Evolutionary conservation across 2,329 filamentous ascomycete species (phyloP).

Genomic region (Aspergillus sp.): DNA sequence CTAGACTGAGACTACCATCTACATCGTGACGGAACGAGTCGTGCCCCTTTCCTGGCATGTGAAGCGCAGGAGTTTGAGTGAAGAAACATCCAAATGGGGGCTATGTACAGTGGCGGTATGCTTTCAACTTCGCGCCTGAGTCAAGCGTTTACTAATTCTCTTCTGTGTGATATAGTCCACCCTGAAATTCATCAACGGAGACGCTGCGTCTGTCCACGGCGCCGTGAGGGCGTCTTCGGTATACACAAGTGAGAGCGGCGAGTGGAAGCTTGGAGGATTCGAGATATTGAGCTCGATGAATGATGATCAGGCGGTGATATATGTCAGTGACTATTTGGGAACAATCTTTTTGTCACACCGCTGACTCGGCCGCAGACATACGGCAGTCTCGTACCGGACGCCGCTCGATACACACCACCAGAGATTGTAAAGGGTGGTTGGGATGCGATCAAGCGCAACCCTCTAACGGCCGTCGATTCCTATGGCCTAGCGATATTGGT

Average conservation of each 20-base stretch:
- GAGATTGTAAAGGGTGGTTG: constrained; percentile 86
- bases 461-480: constrained; percentile 78
- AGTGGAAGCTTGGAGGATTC: constrained; percentile 96
- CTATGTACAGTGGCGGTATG: constrained; percentile 78
- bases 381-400: constrained; percentile 83
- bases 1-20: constrained; percentile 90
- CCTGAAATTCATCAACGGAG: constrained; percentile 92
- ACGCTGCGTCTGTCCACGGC: constrained; percentile 88
- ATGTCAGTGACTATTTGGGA: constrained; percentile 51
- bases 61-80: constrained; percentile 79
- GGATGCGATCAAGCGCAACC: constrained; percentile 83
- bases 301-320: constrained; percentile 91
- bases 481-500: constrained; percentile 83
- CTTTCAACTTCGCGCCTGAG: background rate
- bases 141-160: background rate
- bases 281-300: constrained; percentile 93
- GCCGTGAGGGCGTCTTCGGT: constrained; percentile 81
- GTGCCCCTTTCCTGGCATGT: constrained; percentile 87
- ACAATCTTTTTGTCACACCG: background rate
- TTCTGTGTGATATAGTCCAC: constrained; percentile 62
- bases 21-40: constrained; percentile 90
- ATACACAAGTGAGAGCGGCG: constrained; percentile 92
- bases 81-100: constrained; percentile 97
- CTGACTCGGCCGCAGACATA: constrained; percentile 61
- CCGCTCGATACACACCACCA: constrained; percentile 79